Base-by-base conservation (phyloP, 2,329 filamentous ascomycete genomes). In the Aquanectria penicillioides region DNA sequence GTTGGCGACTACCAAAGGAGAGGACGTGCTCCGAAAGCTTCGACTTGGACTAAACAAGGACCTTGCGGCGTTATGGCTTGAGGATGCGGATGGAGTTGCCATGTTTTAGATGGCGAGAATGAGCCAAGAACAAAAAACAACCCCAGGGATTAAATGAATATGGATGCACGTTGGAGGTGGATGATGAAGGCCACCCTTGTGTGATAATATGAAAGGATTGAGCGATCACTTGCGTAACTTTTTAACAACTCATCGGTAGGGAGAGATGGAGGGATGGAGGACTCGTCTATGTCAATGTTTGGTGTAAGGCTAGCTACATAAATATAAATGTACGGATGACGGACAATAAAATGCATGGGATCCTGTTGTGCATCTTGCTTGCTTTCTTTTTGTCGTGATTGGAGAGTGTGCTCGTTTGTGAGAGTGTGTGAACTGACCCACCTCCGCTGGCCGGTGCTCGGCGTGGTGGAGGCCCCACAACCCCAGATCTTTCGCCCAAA, bases 31-130 rank as follows among this genome's bases (percentile, higher is more conserved):
- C 58, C 82, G 83, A 63, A 84, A 89, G 63, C 73, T 97, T 75
- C 84, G 94, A 64, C 74, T 92, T 48, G 90, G 89, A 3, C 75
- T 97, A 70, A 90, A 92, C 12, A 86, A 84, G 73, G 92, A 95
- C 65, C 77, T 96, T 70, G 89, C 86, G 12, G 84, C 81, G 69
- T 79, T 89, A 50, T 93, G 90, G 89, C 75, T 90, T 28, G 81
- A 85, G 55, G 88, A 90, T 63, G 86, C 87, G 15, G 87, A 91
- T 72, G 81, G 80, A 47, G 76, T 80, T 50, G 80, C 80, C 34
- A 62, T 78, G 63, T 81, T 76, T 65, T 79, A 66, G 44, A 50
- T 54, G 43, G 44, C 51, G 28, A 41, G 28, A 36, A 17, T 11
- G 3, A 11, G 12, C 15, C 11, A 9, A 37, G 13, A 25, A 13